Percentiles rank a stretch among this genome's conserved stretches.
Conservation (phyloP, 192 early-diverging fungal species). For the Chytriomyces sp. region DNA sequence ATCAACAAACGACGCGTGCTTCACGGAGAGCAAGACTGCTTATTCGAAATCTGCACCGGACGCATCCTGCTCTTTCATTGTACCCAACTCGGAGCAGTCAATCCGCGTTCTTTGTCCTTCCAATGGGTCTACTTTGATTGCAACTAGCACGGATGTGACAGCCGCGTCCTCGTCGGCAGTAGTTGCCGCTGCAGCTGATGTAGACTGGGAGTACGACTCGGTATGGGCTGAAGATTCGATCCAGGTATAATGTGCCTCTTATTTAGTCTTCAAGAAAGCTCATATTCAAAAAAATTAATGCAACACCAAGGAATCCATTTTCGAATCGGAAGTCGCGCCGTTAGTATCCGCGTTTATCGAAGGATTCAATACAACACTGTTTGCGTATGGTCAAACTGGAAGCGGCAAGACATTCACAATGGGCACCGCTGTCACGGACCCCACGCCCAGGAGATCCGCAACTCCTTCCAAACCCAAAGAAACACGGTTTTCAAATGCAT, state of each 20-base stretch:
- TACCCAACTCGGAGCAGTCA: neutral
- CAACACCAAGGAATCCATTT: constrained; percentile 57
- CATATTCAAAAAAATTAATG: neutral
- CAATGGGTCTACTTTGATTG: neutral
- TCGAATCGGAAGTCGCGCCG: constrained; percentile 59
- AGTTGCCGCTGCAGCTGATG: constrained; percentile 18
- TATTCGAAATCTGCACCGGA: neutral
- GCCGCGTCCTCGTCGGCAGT: neutral
- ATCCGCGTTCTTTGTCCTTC: neutral
- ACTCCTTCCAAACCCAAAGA: neutral
- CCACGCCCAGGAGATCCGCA: neutral
- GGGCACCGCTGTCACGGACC: constrained; percentile 69
- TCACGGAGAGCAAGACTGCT: neutral
- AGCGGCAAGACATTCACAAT: constrained; percentile 96
- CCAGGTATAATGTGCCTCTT: neutral
- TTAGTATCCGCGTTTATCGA: constrained; percentile 72
- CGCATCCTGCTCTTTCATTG: neutral
- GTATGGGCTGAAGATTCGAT: constrained; percentile 20
- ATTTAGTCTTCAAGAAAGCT: neutral
- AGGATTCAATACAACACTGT: constrained; percentile 93
- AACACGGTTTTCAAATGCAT: neutral
- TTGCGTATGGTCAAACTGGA: constrained; percentile 93
- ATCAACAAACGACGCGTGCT: neutral
- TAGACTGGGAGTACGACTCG: constrained; percentile 29
- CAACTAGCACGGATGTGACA: neutral